Evolutionary conservation across 2,329 filamentous ascomycete species (phyloP).

Genomic region (Colletotrichum eleusines): DNA sequence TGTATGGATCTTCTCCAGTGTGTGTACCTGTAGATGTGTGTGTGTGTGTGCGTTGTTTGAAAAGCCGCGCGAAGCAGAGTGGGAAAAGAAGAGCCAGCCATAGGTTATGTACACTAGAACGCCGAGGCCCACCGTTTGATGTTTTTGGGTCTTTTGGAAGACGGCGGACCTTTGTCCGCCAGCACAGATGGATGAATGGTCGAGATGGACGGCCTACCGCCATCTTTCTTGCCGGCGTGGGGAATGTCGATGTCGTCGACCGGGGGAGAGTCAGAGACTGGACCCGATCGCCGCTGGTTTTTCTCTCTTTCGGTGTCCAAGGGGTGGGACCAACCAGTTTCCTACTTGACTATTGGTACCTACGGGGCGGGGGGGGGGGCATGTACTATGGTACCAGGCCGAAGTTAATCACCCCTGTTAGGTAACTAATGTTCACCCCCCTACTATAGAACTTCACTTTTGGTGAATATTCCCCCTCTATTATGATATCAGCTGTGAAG

Average conservation of each 20-base stretch:
- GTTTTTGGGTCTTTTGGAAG: not conserved
- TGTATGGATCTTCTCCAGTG: not conserved
- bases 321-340: conserved; percentile 20
- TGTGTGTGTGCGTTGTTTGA: not conserved
- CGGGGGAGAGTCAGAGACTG: not conserved
- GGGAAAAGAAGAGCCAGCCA: not conserved
- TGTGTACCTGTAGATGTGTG: no score
- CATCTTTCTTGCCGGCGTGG: conserved; percentile 23
- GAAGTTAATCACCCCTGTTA: no score
- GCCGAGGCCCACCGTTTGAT: conserved; percentile 1
- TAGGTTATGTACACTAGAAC: not conserved
- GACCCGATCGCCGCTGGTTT: conserved; percentile 25
- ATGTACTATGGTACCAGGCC: no score
- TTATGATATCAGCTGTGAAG: no score
- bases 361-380: no score
- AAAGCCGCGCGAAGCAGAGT: not conserved
- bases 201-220: conserved; percentile 5
- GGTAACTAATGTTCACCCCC: no score
- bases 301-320: conserved; percentile 32
- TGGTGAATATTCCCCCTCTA: no score
- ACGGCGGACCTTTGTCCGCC: not conserved
- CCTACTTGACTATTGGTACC: not conserved
- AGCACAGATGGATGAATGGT: not conserved
- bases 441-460: no score
- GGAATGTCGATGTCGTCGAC: conserved; percentile 38